Evolutionary conservation across 371 early-diverging fungal genomes (phyloP).

Genomic region (Coemansia sp.): DNA sequence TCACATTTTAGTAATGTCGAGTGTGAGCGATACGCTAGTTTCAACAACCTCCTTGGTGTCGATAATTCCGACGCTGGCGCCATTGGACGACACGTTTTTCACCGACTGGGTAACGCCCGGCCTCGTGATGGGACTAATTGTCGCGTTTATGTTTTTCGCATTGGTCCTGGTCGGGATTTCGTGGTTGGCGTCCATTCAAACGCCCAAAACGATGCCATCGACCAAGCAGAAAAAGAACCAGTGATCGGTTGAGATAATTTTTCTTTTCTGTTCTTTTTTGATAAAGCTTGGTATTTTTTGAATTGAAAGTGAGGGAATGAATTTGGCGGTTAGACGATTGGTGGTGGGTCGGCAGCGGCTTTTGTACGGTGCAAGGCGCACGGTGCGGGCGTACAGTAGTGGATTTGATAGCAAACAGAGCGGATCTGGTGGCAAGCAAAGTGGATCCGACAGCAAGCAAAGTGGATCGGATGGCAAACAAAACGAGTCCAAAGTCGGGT

Average conservation of each 20-base stretch:
- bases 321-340: constrained; percentile 1
- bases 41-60: constrained; percentile 2
- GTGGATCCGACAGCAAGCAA: background rate
- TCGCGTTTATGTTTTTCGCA: constrained; percentile 32
- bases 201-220: constrained; percentile 46
- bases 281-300: background rate
- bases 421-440: background rate
- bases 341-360: background rate
- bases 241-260: constrained; percentile 1
- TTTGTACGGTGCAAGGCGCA: no score
- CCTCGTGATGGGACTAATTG: constrained; percentile 43
- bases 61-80: constrained; percentile 8
- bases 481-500: constrained; percentile 53
- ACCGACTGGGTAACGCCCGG: constrained; percentile 52
- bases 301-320: background rate
- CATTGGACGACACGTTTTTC: constrained; percentile 46
- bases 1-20: constrained; percentile 6
- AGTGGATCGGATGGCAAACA: background rate
- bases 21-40: background rate
- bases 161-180: constrained; percentile 45
- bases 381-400: constrained; percentile 2
- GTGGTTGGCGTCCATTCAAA: constrained; percentile 46
- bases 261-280: background rate
- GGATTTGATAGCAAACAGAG: background rate
- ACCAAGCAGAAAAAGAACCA: constrained; percentile 46